These are phyloP conservation scores for Claviceps paspali DNA, from an alignment of 2,329 filamentous ascomycete genomes.

Conservation along the genomic window DNA sequence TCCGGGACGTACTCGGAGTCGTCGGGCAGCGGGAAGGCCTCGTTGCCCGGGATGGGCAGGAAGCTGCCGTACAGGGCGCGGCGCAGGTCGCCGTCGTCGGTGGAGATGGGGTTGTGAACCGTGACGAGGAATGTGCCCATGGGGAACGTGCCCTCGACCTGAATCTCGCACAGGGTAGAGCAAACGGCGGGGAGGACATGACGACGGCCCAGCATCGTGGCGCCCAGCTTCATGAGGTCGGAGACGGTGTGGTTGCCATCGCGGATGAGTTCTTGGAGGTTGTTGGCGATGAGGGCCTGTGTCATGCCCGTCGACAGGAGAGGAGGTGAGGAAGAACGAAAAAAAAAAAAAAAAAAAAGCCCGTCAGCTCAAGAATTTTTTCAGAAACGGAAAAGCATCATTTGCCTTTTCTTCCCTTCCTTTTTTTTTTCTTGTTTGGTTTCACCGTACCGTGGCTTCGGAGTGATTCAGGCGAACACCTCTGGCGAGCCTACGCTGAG, in stretches of 20 bases:
- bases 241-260: constrained; percentile 88
- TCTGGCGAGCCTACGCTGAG: constrained; percentile 74
- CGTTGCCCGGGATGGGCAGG: constrained; percentile 57
- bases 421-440: not conserved
- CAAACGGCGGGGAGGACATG: constrained; percentile 79
- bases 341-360: not conserved
- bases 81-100: constrained; percentile 74
- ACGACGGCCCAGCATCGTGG: constrained; percentile 82
- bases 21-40: constrained; percentile 51
- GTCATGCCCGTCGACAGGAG: not conserved
- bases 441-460: constrained; percentile 55
- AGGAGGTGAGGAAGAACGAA: not conserved
- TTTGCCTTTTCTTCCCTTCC: not conserved
- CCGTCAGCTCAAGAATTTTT: not conserved
- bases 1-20: constrained; percentile 49
- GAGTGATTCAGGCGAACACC: constrained; percentile 81
- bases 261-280: constrained; percentile 90
- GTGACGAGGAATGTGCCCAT: constrained; percentile 89
- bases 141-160: constrained; percentile 88
- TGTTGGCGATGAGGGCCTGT: constrained; percentile 68
- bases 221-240: constrained; percentile 82
- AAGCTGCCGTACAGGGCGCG: constrained; percentile 85
- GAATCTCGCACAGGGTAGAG: constrained; percentile 64
- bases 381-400: no score
- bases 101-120: constrained; percentile 76